These are phyloP conservation scores for Nigrospora sphaerica DNA, from an alignment of 2,329 filamentous ascomycete genomes.

Conservation along the genomic window DNA sequence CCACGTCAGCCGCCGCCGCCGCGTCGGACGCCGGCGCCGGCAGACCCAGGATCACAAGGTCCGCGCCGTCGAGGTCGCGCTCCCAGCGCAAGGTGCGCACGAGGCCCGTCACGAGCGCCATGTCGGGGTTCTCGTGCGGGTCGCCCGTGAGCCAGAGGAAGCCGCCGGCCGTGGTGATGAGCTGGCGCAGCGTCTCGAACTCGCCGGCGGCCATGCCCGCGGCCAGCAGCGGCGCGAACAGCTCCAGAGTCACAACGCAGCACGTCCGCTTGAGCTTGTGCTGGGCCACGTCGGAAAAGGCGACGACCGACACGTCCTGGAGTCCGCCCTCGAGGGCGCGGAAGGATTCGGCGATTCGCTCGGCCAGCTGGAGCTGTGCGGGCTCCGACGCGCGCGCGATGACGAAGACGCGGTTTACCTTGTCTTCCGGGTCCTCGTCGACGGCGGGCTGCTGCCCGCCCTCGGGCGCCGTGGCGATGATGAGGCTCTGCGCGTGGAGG, in stretches of 20 bases:
- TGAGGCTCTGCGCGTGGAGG: background rate
- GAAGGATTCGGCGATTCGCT: background rate
- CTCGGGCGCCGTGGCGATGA: background rate
- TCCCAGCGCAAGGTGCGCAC: slow-evolving; percentile 8
- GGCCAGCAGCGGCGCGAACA: background rate
- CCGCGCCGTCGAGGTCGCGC: background rate
- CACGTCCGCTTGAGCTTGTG: background rate
- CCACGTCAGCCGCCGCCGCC: background rate
- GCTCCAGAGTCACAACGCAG: background rate
- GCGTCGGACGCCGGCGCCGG: background rate
- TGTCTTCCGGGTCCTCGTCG: background rate
- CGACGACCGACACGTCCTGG: background rate
- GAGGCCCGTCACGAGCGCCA: slow-evolving; percentile 5
- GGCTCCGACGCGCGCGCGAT: background rate
- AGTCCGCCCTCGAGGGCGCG: background rate
- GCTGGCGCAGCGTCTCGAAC: slow-evolving; percentile 4
- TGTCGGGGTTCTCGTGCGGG: slow-evolving; percentile 3
- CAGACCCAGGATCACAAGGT: background rate
- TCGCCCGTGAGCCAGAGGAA: background rate
- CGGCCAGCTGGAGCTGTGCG: background rate
- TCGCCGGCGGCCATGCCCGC: background rate
- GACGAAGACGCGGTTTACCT: background rate
- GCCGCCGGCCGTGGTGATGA: slow-evolving; percentile 2
- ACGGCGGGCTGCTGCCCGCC: background rate
- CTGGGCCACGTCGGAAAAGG: background rate